Evolutionary conservation across 2,329 filamentous ascomycete genomes (phyloP), one percentile per base, ranked within the genome.

Genomic region (Boeremia exigua): DNA sequence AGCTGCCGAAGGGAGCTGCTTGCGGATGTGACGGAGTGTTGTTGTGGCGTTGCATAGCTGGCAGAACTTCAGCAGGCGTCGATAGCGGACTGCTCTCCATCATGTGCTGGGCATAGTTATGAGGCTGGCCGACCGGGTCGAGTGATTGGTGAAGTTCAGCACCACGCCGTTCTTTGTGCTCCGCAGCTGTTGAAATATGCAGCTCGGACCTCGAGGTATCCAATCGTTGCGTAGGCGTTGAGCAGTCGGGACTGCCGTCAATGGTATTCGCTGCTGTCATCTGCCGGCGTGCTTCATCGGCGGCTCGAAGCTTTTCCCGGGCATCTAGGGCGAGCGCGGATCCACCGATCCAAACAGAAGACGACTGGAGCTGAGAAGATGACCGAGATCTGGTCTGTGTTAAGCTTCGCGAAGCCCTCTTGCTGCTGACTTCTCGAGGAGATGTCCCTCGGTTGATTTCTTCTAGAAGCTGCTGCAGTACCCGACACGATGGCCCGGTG

Each of bases 401-500:
- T 29, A 15, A 10, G 23, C 40, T 39, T 30, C 38, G 42, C 2
- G 50, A 44, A 27, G 54, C 42, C 11, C 14, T 46, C 10, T 23
- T 15, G 5, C 42, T 37, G 14, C 10, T 45, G 6, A 37, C 23
- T 14, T 29, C 27, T 6, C 27, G 51, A 38, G 17, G 3, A 15
- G 43, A 33, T 27, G 32, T 28, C 17, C 37, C 14, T 30, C 56
- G 57, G 28, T 60, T 65, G 54, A 73, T 68, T 33, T 72, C 68
- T 15, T 70, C 61, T 14, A 73, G 61, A 6, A 74, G 62, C 17
- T 63, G 55, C 28, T 67, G 59, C 11, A 73, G 62, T 14, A 69
- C 51, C 4, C 66, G 66, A 9, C 56, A 43, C 19, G 62, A 58
- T 7, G 63, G 62, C 6, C 48, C 65, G 9, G 49, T 17, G 25